A percentile compares a stretch with the other conserved stretches of the same genome.
Evolutionary conservation across 1,139 yeast species (phyloP).

Genomic region (Pichiaceae sp.): DNA sequence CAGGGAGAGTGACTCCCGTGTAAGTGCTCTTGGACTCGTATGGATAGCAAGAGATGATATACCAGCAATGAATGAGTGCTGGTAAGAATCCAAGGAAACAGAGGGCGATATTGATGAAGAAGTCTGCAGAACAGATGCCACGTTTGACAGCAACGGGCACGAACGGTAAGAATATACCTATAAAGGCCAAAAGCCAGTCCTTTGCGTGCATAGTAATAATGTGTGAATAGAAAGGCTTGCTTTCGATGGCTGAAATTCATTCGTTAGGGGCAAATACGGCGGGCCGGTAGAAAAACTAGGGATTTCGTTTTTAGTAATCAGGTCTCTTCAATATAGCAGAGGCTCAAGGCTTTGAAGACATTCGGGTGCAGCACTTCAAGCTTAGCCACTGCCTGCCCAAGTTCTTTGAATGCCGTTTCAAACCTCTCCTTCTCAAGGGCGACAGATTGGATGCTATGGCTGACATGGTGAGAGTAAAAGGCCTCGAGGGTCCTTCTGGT

Average conservation of each 20-base stretch:
- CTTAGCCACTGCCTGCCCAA: too few relatives aligned
- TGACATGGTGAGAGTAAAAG: too few relatives aligned
- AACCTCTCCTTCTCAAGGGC: too few relatives aligned
- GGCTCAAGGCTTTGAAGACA: not conserved
- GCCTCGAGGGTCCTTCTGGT: too few relatives aligned
- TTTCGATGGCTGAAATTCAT: too few relatives aligned
- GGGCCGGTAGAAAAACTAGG: too few relatives aligned
- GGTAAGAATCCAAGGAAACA: conserved; percentile 78
- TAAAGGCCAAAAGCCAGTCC: conserved; percentile 71
- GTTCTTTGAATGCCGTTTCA: too few relatives aligned
- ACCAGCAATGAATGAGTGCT: conserved; percentile 61
- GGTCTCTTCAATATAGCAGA: not conserved
- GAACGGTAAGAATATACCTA: conserved; percentile 80
- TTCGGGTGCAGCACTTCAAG: too few relatives aligned
- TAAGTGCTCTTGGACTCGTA: conserved; percentile 30
- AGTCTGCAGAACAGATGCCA: conserved; percentile 65
- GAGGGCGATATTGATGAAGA: conserved; percentile 62
- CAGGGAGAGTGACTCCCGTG: conserved; percentile 25
- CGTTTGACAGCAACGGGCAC: conserved; percentile 73
- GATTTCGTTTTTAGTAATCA: not conserved
- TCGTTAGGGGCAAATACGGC: too few relatives aligned
- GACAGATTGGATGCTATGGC: too few relatives aligned
- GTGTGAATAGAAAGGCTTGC: not conserved
- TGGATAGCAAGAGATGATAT: conserved; percentile 50
- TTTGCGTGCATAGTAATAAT: conserved; percentile 43